phyloP scores from a whole-genome alignment of 352 stramenopile genomes.

The Globisporangium viniferum region DNA sequence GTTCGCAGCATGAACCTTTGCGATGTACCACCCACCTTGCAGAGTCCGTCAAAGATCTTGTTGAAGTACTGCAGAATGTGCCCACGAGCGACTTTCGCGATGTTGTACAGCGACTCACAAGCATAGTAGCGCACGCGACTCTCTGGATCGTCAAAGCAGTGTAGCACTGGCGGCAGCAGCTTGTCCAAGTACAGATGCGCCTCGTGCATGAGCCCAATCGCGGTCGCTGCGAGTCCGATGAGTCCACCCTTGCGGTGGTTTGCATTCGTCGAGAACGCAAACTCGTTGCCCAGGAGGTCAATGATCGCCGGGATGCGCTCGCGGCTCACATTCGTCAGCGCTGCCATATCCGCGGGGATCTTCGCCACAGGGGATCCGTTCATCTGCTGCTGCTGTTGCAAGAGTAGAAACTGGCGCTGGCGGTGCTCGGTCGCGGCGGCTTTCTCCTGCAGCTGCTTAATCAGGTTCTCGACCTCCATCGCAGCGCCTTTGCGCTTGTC shows the following conservation, averaged over 20 bases:
- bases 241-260: constrained; percentile 99
- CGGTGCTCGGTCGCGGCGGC: constrained; percentile 76
- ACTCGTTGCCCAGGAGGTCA: constrained; percentile 95
- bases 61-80: constrained; percentile 98
- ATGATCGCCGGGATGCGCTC: constrained; percentile 94
- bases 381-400: constrained; percentile 51
- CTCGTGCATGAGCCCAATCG: constrained; percentile 96
- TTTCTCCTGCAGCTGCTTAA: constrained; percentile 96
- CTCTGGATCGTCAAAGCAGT: constrained; percentile 99
- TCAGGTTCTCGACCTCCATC: constrained; percentile 98
- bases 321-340: constrained; percentile 48
- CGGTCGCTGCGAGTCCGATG: constrained; percentile 96
- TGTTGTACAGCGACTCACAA: constrained; percentile 99
- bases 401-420: constrained; percentile 46
- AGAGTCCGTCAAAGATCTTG: constrained; percentile 98
- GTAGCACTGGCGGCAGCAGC: constrained; percentile 96
- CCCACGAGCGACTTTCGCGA: constrained; percentile 95
- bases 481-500: constrained; percentile 99
- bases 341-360: constrained; percentile 21
- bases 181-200: constrained; percentile 90
- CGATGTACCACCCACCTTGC: constrained; percentile 34
- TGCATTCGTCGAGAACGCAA: constrained; percentile 97
- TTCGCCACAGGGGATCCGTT: constrained; percentile 28
- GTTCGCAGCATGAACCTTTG: no score
- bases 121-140: constrained; percentile 98